A percentile compares a stretch with the other conserved stretches of the same genome.
Evolutionary conservation across 768 basidiomycete species (phyloP).

Genomic region (Ramaria sp.): DNA sequence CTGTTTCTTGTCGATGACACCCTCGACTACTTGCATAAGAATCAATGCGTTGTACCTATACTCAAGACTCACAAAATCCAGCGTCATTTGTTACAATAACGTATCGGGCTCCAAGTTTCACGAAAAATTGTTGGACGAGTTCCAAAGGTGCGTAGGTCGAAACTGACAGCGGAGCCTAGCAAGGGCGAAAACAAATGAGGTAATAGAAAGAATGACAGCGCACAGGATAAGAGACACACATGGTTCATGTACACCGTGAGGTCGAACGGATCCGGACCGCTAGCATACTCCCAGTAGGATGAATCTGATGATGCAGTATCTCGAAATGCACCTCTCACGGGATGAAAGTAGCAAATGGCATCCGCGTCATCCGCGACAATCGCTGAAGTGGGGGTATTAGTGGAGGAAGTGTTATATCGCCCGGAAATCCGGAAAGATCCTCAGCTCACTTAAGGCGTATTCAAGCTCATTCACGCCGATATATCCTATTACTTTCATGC

Average conservation of each 20-base stretch:
- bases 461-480: conserved; percentile 90
- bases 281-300: background rate
- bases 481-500: conserved; percentile 72
- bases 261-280: conserved; percentile 50
- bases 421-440: background rate
- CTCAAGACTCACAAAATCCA: conserved; percentile 56
- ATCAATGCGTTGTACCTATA: background rate
- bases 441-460: conserved; percentile 69
- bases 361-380: conserved; percentile 69
- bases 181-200: background rate
- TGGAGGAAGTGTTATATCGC: background rate
- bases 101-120: conserved; percentile 87
- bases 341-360: conserved; percentile 54
- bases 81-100: conserved; percentile 75
- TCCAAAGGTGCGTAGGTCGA: conserved; percentile 81
- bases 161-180: conserved; percentile 78
- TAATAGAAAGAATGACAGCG: background rate
- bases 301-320: conserved; percentile 13
- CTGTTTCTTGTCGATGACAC: conserved; percentile 87
- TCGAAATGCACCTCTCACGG: background rate
- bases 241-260: conserved; percentile 88
- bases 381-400: conserved; percentile 28
- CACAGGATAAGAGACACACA: conserved; percentile 27
- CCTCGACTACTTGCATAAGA: conserved; percentile 47
- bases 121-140: conserved; percentile 87